Evolutionary conservation across 2,329 filamentous ascomycete species (phyloP).

Genomic region (Lecanicillium sp.): DNA sequence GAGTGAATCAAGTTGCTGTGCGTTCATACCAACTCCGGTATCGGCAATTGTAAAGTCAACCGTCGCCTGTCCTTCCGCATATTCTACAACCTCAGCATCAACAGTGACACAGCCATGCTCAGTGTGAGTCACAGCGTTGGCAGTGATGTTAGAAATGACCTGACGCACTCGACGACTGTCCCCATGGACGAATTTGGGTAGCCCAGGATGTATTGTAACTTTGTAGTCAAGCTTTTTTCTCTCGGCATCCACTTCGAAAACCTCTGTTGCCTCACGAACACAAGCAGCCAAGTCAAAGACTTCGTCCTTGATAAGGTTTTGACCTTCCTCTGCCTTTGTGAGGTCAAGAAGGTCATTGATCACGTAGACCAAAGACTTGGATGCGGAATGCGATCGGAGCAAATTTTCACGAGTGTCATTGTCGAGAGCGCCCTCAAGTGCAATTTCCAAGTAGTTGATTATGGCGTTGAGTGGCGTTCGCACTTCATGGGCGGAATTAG

Average conservation of each 20-base stretch:
- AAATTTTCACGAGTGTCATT: slow-evolving; percentile 79
- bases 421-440: slow-evolving; percentile 71
- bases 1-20: slow-evolving; percentile 45
- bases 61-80: slow-evolving; percentile 45
- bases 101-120: slow-evolving; percentile 57
- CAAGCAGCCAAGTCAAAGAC: slow-evolving; percentile 64
- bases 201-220: slow-evolving; percentile 55
- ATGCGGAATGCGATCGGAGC: slow-evolving; percentile 77
- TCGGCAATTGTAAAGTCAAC: slow-evolving; percentile 72
- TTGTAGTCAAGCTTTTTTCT: slow-evolving; percentile 68
- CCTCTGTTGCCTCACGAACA: slow-evolving; percentile 67
- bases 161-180: slow-evolving; percentile 76
- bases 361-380: slow-evolving; percentile 86
- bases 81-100: slow-evolving; percentile 55
- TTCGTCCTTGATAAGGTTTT: slow-evolving; percentile 71
- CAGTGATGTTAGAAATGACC: slow-evolving; percentile 71
- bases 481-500: slow-evolving; percentile 87
- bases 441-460: slow-evolving; percentile 90
- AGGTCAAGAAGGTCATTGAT: slow-evolving; percentile 88
- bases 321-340: slow-evolving; percentile 80
- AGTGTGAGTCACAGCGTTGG: slow-evolving; percentile 80
- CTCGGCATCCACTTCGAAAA: slow-evolving; percentile 65
- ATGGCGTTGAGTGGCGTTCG: slow-evolving; percentile 87
- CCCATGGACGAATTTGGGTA: slow-evolving; percentile 66
- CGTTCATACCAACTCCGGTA: slow-evolving; percentile 66